These are phyloP conservation scores for Vitis hybrid DNA, from an alignment of 177 flowering plant species.

Conservation along the genomic window DNA sequence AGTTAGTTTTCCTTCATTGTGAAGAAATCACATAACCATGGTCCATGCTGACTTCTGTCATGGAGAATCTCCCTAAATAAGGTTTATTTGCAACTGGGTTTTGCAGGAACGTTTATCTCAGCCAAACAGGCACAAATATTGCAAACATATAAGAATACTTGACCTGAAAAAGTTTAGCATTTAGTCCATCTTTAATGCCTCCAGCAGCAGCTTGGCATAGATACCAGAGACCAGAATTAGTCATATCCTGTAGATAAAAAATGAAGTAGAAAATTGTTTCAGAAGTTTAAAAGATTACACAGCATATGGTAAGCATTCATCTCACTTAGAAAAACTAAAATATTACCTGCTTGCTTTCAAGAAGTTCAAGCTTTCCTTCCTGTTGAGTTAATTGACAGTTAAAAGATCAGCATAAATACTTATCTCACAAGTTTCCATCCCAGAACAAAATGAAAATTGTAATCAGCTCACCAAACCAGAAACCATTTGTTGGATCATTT, in stretches of 20 bases:
- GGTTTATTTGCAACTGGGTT: not conserved
- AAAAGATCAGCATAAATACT: constrained; percentile 9
- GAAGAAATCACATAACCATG: not conserved
- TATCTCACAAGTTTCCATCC: not conserved
- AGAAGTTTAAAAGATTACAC: not conserved
- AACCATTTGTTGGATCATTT: constrained; percentile 53
- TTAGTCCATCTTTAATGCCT: constrained; percentile 45
- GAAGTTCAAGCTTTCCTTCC: constrained; percentile 71
- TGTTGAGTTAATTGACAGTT: constrained; percentile 24
- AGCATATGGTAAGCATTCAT: not conserved
- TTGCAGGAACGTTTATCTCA: not conserved
- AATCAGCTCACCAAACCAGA: constrained; percentile 57
- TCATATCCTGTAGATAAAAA: constrained; percentile 41
- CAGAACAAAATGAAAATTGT: not conserved
- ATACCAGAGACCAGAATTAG: constrained; percentile 62
- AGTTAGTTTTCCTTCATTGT: not conserved
- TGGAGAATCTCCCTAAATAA: not conserved
- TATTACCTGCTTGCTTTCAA: constrained; percentile 70
- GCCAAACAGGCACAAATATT: not conserved
- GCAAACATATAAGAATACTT: constrained; percentile 5
- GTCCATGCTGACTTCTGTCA: not conserved
- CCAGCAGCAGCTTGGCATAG: constrained; percentile 75
- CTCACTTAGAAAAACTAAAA: not conserved
- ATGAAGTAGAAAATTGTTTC: not conserved
- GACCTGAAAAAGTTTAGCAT: constrained; percentile 49